Conservation (phyloP, 73 alveolate species). For the Paramecium sonneborni region DNA sequence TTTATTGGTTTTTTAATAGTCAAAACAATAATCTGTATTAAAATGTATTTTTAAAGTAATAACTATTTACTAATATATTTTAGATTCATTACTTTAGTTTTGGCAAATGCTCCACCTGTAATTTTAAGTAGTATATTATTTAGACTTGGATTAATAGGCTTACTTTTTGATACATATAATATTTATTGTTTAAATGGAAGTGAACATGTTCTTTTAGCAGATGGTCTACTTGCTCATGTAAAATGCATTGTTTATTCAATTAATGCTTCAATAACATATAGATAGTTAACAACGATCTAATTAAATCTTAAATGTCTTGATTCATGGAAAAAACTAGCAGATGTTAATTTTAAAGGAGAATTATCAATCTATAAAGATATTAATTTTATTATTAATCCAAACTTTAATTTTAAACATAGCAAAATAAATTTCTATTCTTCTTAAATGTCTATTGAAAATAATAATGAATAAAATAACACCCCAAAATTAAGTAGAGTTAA, state of each 20-base stretch:
- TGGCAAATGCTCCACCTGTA: conserved; percentile 10
- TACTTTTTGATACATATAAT: not conserved
- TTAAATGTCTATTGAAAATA: not conserved
- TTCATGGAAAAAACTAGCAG: not conserved
- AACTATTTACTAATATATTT: not conserved
- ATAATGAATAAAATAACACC: not conserved
- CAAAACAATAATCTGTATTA: not conserved
- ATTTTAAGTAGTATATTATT: not conserved
- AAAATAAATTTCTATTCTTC: not conserved
- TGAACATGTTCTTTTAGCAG: not conserved
- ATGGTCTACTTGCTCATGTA: not conserved
- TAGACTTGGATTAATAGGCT: conserved; percentile 1
- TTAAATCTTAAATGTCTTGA: not conserved
- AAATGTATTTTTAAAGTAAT: not conserved
- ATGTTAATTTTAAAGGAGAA: not conserved
- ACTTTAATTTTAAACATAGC: not conserved
- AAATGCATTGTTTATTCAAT: conserved; percentile 9
- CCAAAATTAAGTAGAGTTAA: not conserved
- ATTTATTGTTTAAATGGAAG: not conserved
- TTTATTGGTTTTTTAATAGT: not conserved
- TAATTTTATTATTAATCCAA: not conserved
- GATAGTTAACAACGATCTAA: not conserved
- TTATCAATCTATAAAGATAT: not conserved
- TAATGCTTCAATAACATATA: not conserved
- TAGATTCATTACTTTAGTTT: not conserved